Evolutionary conservation across 257 asterid genomes (phyloP).

Genomic region (Jacaranda mimosifolia): DNA sequence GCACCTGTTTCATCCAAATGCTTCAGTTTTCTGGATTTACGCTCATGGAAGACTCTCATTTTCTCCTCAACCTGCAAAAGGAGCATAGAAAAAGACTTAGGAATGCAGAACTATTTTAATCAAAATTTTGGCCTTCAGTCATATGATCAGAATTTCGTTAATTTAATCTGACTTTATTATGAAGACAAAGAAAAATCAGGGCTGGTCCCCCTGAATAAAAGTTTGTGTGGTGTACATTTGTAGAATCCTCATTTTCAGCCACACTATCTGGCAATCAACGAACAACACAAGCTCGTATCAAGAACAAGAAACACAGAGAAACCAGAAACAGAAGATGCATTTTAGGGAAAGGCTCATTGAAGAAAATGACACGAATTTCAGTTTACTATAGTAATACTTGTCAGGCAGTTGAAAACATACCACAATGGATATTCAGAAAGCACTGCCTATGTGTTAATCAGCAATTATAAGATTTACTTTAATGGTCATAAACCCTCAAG

Average conservation of each 20-base stretch:
- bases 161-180: neutral
- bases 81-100: neutral
- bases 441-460: neutral
- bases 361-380: neutral
- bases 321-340: neutral
- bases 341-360: neutral
- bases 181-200: neutral
- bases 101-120: neutral
- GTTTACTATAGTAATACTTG: neutral
- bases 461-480: neutral
- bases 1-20: constrained; percentile 71
- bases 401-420: constrained; percentile 15
- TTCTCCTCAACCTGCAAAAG: constrained; percentile 74
- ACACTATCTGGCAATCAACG: neutral
- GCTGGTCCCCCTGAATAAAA: neutral
- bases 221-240: neutral
- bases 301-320: constrained; percentile 12
- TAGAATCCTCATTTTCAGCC: neutral
- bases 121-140: neutral
- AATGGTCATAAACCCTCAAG: constrained; percentile 18
- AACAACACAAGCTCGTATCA: neutral
- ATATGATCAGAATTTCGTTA: neutral
- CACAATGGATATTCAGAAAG: neutral
- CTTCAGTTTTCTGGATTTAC: constrained; percentile 58
- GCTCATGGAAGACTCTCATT: constrained; percentile 74